Base-by-base conservation (phyloP, 2,329 filamentous ascomycete genomes). In the Neonectria neomacrospora region DNA sequence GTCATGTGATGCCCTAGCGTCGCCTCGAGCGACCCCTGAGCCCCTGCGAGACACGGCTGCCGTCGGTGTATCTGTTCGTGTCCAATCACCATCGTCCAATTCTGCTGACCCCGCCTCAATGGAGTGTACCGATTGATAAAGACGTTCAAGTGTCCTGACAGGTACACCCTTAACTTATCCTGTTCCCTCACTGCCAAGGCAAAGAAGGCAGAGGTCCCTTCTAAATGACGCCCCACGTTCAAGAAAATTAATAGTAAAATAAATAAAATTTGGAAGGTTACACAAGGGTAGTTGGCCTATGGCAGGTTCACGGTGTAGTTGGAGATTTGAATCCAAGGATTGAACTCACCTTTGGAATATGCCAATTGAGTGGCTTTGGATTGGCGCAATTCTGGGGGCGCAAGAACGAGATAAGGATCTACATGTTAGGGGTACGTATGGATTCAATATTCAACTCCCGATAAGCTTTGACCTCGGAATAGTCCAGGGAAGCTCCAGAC, bases 401-500 rank as follows among this genome's bases (percentile, higher is more conserved):
- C 34, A n/a, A 5, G 34, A n/a, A n/a, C 34, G 5, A 37, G 14
- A 37, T 37, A 37, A 37, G 34, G 14, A 37, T 37, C 34, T 37
- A 37, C 34, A 5, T 37, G 14, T 2, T 8, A 2, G 14, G 14
- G 34, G 34, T 30, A 37, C 16, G n/a, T n/a, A n/a, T n/a, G n/a
- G n/a, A n/a, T n/a, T 37, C 34, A 6, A n/a, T 14, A 37, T 37
- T 37, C 34, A 37, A 58, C 63, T 52, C 45, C 62, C 61, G 71
- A 73, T 73, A 71, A 70, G 69, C 67, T 61, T 59, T 71, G 58
- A 53, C 61, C 3, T 55, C 47, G 58, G 58, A 61, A 61, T 53
- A 56, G 64, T 58, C 39, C 48, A 54, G 14, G 39, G 63, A 68
- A 68, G 51, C 47, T 68, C 63, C 63, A 23, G 22, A 47, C 12